A percentile compares a stretch with the other conserved stretches of the same genome.
Evolutionary conservation across 306 rosid genomes (phyloP).

Genomic region (Elaeagnus macrophylla): DNA sequence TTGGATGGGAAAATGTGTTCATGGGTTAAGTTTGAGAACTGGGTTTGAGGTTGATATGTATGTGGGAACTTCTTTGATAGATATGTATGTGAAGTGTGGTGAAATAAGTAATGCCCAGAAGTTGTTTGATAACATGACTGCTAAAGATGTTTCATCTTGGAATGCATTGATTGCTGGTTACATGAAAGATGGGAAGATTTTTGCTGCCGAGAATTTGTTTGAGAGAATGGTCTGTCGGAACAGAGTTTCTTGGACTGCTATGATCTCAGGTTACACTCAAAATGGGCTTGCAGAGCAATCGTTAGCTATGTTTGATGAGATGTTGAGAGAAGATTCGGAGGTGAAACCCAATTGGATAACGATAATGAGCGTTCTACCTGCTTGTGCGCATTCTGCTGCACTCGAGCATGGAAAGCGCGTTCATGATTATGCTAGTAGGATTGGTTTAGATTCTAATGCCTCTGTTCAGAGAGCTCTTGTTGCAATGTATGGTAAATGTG

Average conservation of each 20-base stretch:
- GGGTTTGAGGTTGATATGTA: slow-evolving; percentile 17
- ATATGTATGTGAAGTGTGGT: no score
- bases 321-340: slow-evolving; percentile 10
- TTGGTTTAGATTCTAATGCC: slow-evolving; percentile 14
- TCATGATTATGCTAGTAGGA: slow-evolving; percentile 10
- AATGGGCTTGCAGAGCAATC: slow-evolving; percentile 22
- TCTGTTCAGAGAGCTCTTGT: slow-evolving; percentile 20
- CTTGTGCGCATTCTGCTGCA: slow-evolving; percentile 24
- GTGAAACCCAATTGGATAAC: slow-evolving; percentile 26
- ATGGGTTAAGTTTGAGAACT: slow-evolving; percentile 15
- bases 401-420: slow-evolving; percentile 19
- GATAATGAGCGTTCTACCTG: slow-evolving; percentile 25
- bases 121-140: no score
- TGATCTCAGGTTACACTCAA: slow-evolving; percentile 23
- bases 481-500: slow-evolving; percentile 27
- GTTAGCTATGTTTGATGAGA: slow-evolving; percentile 17
- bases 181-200: no score
- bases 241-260: slow-evolving; percentile 21
- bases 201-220: slow-evolving; percentile 23
- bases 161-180: no score
- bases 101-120: no score
- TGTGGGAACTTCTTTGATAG: no score
- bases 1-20: slow-evolving; percentile 16
- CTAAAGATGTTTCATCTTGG: no score
- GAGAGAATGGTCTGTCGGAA: slow-evolving; percentile 6